Evolutionary conservation across 306 rosid genomes (phyloP).

Genomic region (Lotus japonicus): DNA sequence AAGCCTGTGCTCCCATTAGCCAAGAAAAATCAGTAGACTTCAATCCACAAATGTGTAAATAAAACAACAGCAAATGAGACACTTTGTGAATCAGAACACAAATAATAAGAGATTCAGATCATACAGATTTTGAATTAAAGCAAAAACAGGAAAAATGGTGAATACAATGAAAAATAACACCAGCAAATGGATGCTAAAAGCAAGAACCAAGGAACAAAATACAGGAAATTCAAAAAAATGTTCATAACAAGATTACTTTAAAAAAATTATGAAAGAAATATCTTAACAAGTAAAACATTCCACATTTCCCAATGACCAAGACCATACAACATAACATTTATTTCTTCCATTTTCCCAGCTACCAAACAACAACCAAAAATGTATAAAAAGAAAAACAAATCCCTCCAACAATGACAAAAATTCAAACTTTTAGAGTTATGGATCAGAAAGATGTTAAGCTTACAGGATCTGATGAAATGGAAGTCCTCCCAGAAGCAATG

Average conservation of each 20-base stretch:
- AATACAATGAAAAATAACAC: background rate
- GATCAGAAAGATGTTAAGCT: conserved; percentile 7
- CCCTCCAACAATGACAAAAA: background rate
- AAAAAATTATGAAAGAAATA: background rate
- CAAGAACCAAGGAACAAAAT: background rate
- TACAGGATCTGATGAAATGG: conserved; percentile 91
- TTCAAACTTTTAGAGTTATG: background rate
- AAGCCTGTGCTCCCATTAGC: background rate
- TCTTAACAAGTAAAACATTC: background rate
- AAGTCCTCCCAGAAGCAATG: conserved; percentile 94
- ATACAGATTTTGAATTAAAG: background rate
- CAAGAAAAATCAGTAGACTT: background rate
- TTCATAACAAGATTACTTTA: background rate
- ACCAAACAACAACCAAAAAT: background rate
- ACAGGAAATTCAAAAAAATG: background rate
- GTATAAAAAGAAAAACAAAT: background rate
- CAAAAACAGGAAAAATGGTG: background rate
- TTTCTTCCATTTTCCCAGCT: background rate
- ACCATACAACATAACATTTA: background rate
- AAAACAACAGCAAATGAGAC: background rate
- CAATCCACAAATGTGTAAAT: background rate
- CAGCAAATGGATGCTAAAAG: background rate
- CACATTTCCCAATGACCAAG: background rate
- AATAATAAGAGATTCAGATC: conserved; percentile 1
- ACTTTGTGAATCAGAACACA: background rate